Evolutionary conservation across 78 protist genomes (phyloP), one percentile per base, ranked within the genome.

Genomic region (slime mould (Dictyostelium discoideum)): DNA sequence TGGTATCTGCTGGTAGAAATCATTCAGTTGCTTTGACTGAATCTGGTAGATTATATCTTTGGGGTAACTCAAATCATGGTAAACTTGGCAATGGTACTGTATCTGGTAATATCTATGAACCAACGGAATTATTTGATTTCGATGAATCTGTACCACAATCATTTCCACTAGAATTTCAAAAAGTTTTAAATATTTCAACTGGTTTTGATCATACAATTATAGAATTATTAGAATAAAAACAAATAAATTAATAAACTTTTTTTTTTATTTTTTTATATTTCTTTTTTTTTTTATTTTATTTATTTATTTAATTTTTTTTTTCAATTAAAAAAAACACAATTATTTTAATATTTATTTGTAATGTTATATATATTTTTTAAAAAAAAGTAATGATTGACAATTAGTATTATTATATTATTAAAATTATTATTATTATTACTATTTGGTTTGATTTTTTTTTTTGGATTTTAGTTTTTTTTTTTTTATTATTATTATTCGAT

Each of bases 161-260:
- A 8, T 77, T 18, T 18, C 83, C 83, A 40, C 40, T 77, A 20
- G 82, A 85, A 85, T 18, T 20, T 32, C 92, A 44, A 46, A 86
- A 50, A 50, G 86, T 82, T 29, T 11, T 50, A n/a, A 63, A 74
- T 69, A 18, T 86, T 26, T 32, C 85, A 1, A 13, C 63, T 54
- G 92, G 92, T 22, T 86, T 86, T 46, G 92, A 86, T 77, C 92
- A 86, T 60, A 86, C 84, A 6, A 10, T 74, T 13, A 74, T 86
- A 3, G 77, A 50, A 13, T n/a, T 48, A 86, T 14, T 46, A 13
- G 29, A 26, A 86, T 3, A 77, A 8, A 10, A 85, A 72, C 37
- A 85, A 85, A 69, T 26, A 69, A 26, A 63, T 63, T 20, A 20
- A 60, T 60, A 78, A 80, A 37, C 10, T 44, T 74, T 0, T 37